phyloP scores from a whole-genome alignment of 768 basidiomycete species.

The Amanita muscaria region DNA sequence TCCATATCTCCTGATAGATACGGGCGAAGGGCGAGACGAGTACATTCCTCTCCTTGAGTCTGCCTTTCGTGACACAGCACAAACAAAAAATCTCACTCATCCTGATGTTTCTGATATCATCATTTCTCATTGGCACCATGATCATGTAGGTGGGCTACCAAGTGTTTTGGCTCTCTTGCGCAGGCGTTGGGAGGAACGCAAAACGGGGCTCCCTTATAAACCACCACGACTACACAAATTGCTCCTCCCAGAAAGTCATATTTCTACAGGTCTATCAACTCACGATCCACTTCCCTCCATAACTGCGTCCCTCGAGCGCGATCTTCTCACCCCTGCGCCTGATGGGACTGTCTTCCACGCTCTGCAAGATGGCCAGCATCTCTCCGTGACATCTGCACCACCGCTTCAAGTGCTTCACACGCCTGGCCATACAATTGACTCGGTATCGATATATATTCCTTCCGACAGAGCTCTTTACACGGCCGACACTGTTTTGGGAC shows the following conservation, averaged over 20 bases:
- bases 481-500: slow-evolving; percentile 84
- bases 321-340: slow-evolving; percentile 36
- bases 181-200: slow-evolving; percentile 49
- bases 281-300: slow-evolving; percentile 32
- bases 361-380: slow-evolving; percentile 42
- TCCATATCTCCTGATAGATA: slow-evolving; percentile 77
- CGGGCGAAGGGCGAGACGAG: slow-evolving; percentile 62
- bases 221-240: slow-evolving; percentile 75
- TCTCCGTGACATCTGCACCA: slow-evolving; percentile 27
- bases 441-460: slow-evolving; percentile 62
- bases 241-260: slow-evolving; percentile 27
- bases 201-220: slow-evolving; percentile 36
- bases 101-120: slow-evolving; percentile 82
- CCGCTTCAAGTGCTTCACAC: slow-evolving; percentile 66
- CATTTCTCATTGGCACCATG: slow-evolving; percentile 84
- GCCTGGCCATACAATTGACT: slow-evolving; percentile 89
- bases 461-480: slow-evolving; percentile 77
- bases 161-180: slow-evolving; percentile 60
- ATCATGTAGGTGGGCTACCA: slow-evolving; percentile 75
- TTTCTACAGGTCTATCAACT: slow-evolving; percentile 14
- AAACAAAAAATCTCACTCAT: slow-evolving; percentile 25
- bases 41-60: slow-evolving; percentile 62
- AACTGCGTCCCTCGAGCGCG: slow-evolving; percentile 30
- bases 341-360: slow-evolving; percentile 45
- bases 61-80: slow-evolving; percentile 38